Base-by-base conservation (phyloP, 2,329 filamentous ascomycete species). In the Ophiostoma sp. region DNA sequence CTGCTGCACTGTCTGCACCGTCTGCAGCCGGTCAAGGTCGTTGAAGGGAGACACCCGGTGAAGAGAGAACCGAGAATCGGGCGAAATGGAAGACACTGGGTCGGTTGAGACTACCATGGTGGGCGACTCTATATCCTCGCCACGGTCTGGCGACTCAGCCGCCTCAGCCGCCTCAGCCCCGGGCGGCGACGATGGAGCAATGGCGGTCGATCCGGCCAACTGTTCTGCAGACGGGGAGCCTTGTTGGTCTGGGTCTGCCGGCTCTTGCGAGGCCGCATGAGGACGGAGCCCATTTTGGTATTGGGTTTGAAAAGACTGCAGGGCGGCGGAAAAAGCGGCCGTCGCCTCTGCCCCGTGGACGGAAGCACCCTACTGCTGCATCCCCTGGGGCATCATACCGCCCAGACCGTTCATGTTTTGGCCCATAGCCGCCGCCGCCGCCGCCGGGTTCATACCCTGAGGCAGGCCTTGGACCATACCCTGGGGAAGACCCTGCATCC, bases 331-430 rank as follows among this genome's bases (percentile, higher is more conserved):
- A 36, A 36, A 8, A 36, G 33, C 33, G 4, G 8, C 33, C 4
- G 33, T 8, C 8, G 33, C 33, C 33, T 36, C 33, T 36, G 33
- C 19, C 25, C 17, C 19, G 33, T 33, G 5, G 28, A 17, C 2
- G 8, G 28, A 7, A 22, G 42, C 50, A 55, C 48, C 36, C 73
- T 74, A 74, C 69, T 74, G 73, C 73, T 74, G 73, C 73, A 74
- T 86, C 52, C 83, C 84, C 76, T 86, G 84, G 25, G 84, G 84
- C 85, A 87, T 87, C 84, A 89, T 88, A 33, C 84, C 83, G 71
- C 85, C 83, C 84, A 88, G 87, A 7, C 84, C 84, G 66, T 70
- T 75, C 73, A 75, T 75, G 52, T 66, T 64, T 22, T 45, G 74
- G 33, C 15, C 52, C 73, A 75, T 75, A 8, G 28, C 73, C 45